phyloP scores from a whole-genome alignment of 352 stramenopile species.

The Plasmopara viticola region DNA sequence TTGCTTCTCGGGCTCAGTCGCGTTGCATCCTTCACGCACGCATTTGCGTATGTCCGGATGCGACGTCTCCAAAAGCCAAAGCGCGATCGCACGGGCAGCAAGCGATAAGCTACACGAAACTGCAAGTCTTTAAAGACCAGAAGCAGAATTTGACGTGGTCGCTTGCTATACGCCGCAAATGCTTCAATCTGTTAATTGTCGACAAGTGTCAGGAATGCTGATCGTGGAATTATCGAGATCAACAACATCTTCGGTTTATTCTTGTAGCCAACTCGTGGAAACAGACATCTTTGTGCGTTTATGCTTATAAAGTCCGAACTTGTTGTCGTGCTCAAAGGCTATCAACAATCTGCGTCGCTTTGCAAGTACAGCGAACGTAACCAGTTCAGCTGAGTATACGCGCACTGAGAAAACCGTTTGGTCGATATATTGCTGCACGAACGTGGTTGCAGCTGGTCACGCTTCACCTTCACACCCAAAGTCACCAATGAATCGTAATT shows the following conservation, averaged over 20 bases:
- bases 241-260: background rate
- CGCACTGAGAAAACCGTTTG: slow-evolving; percentile 1
- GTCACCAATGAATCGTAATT: too few relatives aligned
- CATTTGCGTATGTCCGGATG: background rate
- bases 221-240: background rate
- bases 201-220: background rate
- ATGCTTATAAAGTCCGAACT: background rate
- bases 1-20: background rate
- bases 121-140: too few relatives aligned
- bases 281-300: too few relatives aligned
- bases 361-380: background rate
- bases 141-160: too few relatives aligned
- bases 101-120: background rate
- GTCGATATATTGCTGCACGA: slow-evolving; percentile 1
- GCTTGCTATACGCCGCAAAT: too few relatives aligned
- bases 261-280: background rate
- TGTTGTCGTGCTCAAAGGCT: background rate
- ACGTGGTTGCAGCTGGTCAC: background rate
- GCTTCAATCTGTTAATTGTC: background rate
- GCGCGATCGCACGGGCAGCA: slow-evolving; percentile 4
- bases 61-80: slow-evolving; percentile 5
- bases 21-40: background rate
- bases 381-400: background rate
- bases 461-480: background rate
- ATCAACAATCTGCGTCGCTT: slow-evolving; percentile 1